phyloP scores from a whole-genome alignment of 441 rosid species.

The Pelargonium myrrhifolium region DNA sequence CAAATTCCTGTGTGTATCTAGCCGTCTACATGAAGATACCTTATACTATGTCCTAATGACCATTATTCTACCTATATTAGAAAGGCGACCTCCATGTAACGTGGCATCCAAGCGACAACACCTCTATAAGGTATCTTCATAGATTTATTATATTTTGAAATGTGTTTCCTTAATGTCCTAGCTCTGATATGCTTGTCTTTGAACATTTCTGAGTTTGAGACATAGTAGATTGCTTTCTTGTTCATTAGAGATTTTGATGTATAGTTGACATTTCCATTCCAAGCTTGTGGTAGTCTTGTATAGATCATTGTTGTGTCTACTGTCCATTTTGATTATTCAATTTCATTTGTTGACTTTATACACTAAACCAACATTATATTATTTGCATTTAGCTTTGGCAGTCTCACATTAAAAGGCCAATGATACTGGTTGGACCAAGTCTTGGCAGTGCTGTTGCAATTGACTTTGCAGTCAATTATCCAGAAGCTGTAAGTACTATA shows the following conservation, averaged over 20 bases:
- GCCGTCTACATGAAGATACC: too few species aligned
- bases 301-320: background rate
- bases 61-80: slow-evolving; percentile 25
- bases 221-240: background rate
- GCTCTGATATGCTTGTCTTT: background rate
- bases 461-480: slow-evolving; percentile 68
- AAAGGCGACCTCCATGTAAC: slow-evolving; percentile 49
- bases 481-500: slow-evolving; percentile 61
- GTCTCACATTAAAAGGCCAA: slow-evolving; percentile 64
- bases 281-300: background rate
- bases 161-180: background rate
- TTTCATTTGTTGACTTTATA: background rate
- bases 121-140: slow-evolving; percentile 56
- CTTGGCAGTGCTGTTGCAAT: slow-evolving; percentile 91
- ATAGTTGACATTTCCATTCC: background rate
- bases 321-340: background rate
- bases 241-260: background rate
- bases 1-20: slow-evolving; percentile 1
- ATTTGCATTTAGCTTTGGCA: slow-evolving; percentile 62
- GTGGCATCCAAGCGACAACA: slow-evolving; percentile 68
- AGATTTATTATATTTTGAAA: background rate
- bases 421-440: slow-evolving; percentile 84
- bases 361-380: background rate
- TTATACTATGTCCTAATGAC: background rate
- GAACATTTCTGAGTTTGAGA: background rate